Evolutionary conservation across 352 stramenopile species (phyloP).

Genomic region (Globisporangium paddicum): DNA sequence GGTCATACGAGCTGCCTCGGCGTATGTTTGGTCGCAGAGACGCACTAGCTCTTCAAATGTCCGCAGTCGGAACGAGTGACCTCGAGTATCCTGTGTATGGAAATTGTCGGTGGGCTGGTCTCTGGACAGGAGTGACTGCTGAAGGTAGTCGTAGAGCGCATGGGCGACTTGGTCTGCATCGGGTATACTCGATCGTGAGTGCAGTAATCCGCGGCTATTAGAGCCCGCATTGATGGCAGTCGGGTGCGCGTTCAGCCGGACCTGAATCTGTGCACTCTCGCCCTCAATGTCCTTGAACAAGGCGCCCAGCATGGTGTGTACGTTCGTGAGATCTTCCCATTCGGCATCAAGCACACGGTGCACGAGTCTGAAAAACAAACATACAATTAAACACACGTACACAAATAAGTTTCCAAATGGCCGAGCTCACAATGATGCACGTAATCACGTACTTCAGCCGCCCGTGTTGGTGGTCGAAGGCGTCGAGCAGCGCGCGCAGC

Average conservation of each 20-base stretch:
- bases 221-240: background rate
- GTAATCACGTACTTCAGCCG: conserved; percentile 22
- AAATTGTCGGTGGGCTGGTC: conserved; percentile 3
- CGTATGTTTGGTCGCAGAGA: conserved; percentile 4
- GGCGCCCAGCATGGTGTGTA: conserved; percentile 68
- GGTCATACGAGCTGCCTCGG: background rate
- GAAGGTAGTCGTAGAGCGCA: conserved; percentile 12
- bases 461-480: conserved; percentile 32
- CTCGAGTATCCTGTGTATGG: conserved; percentile 49
- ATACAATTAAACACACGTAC: background rate
- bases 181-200: background rate
- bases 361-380: conserved; percentile 6
- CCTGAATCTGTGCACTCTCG: background rate
- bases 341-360: conserved; percentile 31
- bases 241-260: background rate
- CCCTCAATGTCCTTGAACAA: conserved; percentile 22
- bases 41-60: conserved; percentile 13
- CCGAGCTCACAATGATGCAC: background rate
- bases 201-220: background rate
- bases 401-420: background rate
- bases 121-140: background rate
- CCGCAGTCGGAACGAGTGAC: conserved; percentile 35
- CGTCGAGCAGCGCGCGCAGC: conserved; percentile 23
- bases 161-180: conserved; percentile 12
- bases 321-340: conserved; percentile 45